Evolutionary conservation across 257 asterid genomes (phyloP).

Genomic region (Nicotiana undulata): DNA sequence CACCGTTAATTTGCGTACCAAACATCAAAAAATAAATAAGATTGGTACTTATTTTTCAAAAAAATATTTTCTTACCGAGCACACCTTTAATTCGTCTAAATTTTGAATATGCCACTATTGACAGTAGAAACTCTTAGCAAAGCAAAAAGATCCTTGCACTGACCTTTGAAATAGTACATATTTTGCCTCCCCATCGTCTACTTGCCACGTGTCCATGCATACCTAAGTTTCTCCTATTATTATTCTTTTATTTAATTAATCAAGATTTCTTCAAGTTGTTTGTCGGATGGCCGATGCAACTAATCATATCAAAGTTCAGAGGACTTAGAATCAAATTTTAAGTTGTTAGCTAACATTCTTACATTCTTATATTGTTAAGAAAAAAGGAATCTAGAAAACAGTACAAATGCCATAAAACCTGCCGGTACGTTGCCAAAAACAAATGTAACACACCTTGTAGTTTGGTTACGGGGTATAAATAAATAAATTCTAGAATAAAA

Average conservation of each 20-base stretch:
- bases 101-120: no score
- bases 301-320: neutral
- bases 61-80: no score
- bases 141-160: no score
- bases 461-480: neutral
- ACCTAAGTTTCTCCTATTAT: neutral
- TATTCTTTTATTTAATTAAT: no score
- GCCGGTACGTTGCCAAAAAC: conserved; percentile 10
- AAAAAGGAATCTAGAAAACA: neutral
- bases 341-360: neutral
- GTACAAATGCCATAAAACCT: neutral
- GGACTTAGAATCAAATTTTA: neutral
- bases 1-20: no score
- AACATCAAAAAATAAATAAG: no score
- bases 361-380: neutral
- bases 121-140: no score
- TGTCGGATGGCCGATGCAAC: neutral
- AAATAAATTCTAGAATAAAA: neutral
- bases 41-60: no score
- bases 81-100: no score
- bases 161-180: no score
- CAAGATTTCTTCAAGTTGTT: neutral
- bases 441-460: neutral
- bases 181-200: neutral
- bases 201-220: no score